Percentiles rank a stretch among this genome's conserved stretches.
These are phyloP conservation scores for Gossypium gossypioides DNA, from an alignment of 441 rosid genomes.

Conservation along the genomic window DNA sequence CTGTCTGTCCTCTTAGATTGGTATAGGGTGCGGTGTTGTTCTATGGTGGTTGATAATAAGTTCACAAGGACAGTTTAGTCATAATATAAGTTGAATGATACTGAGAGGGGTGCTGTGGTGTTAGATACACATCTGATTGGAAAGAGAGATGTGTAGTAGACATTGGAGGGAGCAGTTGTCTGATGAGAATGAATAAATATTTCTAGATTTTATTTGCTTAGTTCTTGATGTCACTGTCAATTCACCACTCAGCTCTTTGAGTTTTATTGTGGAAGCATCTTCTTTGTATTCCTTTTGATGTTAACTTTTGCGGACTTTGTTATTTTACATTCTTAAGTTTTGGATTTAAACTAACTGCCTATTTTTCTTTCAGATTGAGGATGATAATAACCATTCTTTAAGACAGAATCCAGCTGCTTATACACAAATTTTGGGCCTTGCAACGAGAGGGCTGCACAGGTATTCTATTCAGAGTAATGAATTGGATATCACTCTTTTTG, in stretches of 20 bases:
- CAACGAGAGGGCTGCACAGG: conserved; percentile 82
- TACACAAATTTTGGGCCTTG: conserved; percentile 54
- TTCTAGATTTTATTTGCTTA: background rate
- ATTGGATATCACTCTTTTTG: background rate
- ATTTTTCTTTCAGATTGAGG: conserved; percentile 52
- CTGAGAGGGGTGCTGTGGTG: background rate
- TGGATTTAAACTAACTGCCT: conserved; percentile 13
- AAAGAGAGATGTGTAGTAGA: background rate
- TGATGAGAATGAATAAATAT: background rate
- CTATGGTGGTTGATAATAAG: background rate
- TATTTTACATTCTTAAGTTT: background rate
- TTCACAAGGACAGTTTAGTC: background rate
- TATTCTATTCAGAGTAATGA: conserved; percentile 22
- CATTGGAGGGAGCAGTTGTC: background rate
- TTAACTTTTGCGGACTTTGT: background rate
- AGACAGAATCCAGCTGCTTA: conserved; percentile 68
- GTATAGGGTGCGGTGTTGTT: background rate
- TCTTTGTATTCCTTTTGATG: conserved; percentile 2
- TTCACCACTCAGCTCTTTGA: background rate
- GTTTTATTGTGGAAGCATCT: conserved; percentile 1
- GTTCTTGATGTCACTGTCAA: background rate
- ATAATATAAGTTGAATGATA: background rate
- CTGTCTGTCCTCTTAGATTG: background rate
- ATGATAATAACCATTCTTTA: conserved; percentile 40
- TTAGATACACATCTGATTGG: background rate